These are phyloP conservation scores for Acanthamoeba sp. DNA, from an alignment of 208 protist species.

Conservation along the genomic window DNA sequence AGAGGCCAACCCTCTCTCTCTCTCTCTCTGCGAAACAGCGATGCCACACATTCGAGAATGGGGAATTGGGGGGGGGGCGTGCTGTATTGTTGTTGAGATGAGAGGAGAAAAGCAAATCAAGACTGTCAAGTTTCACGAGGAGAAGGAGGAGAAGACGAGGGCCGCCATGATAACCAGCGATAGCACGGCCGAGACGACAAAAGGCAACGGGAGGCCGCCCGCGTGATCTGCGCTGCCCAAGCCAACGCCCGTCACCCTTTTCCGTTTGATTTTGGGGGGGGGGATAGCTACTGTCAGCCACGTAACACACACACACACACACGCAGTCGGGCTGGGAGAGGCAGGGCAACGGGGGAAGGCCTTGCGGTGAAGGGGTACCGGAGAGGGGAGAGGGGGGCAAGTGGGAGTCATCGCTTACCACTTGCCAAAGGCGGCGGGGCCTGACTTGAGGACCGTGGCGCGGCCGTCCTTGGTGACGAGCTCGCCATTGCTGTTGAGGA, in stretches of 20 bases:
- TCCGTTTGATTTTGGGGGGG: too few relatives aligned
- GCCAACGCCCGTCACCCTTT: neutral
- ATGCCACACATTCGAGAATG: too few relatives aligned
- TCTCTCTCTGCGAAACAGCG: too few relatives aligned
- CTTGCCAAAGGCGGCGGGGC: neutral
- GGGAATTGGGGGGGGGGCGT: too few relatives aligned
- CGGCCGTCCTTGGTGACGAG: constrained; percentile 45
- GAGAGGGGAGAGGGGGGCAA: neutral
- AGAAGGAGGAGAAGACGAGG: neutral
- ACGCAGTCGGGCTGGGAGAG: too few relatives aligned
- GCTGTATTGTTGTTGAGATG: neutral
- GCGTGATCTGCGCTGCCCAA: neutral
- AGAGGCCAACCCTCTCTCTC: too few relatives aligned
- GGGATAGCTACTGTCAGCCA: too few relatives aligned
- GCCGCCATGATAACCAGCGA: neutral
- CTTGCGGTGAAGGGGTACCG: neutral
- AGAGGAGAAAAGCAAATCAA: neutral
- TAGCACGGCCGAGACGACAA: neutral
- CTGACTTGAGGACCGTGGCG: neutral
- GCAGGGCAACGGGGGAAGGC: too few relatives aligned
- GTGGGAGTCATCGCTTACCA: constrained; percentile 27
- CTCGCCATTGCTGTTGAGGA: constrained; percentile 49
- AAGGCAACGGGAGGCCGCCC: neutral
- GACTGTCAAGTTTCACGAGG: neutral
- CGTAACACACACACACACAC: too few relatives aligned